Percentiles rank a stretch among this genome's conserved stretches.
phyloP scores from a whole-genome alignment of 495 filamentous ascomycete genomes.

The Cairneyella variabilis region DNA sequence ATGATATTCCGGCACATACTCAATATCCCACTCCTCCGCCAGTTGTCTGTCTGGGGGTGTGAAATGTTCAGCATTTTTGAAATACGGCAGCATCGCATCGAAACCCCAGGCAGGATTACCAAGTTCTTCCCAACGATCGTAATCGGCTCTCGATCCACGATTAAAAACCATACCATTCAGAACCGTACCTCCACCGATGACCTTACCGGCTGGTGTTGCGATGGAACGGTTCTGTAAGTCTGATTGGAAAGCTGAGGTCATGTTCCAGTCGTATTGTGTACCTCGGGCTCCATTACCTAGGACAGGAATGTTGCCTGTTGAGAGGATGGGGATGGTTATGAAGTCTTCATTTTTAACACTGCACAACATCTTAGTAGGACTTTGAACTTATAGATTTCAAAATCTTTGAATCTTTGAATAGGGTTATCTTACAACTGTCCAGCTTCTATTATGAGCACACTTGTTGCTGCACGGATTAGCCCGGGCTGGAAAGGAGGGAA shows the following conservation, averaged over 20 bases:
- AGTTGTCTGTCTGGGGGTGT: constrained; percentile 16
- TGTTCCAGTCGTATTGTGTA: constrained; percentile 22
- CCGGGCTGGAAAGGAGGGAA: not conserved
- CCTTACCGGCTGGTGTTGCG: constrained; percentile 35
- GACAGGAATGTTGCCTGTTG: not conserved
- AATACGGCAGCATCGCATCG: constrained; percentile 18
- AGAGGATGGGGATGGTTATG: constrained; percentile 1
- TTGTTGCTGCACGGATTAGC: not conserved
- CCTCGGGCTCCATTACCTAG: not conserved
- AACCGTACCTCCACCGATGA: constrained; percentile 43
- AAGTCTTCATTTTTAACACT: not conserved
- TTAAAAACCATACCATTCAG: constrained; percentile 45
- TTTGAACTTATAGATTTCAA: not conserved
- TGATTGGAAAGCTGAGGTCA: constrained; percentile 28
- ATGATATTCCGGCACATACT: not conserved
- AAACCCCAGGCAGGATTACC: constrained; percentile 45
- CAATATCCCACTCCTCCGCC: constrained; percentile 1
- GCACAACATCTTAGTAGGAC: not conserved
- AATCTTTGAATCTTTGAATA: not conserved
- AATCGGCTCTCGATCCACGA: constrained; percentile 41
- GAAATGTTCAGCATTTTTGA: constrained; percentile 30
- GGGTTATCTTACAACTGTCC: not conserved
- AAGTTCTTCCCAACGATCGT: constrained; percentile 54
- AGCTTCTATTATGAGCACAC: not conserved
- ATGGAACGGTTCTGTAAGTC: constrained; percentile 37